Evolutionary conservation across 2,329 filamentous ascomycete genomes (phyloP).

Genomic region (Paraphoma sp.): DNA sequence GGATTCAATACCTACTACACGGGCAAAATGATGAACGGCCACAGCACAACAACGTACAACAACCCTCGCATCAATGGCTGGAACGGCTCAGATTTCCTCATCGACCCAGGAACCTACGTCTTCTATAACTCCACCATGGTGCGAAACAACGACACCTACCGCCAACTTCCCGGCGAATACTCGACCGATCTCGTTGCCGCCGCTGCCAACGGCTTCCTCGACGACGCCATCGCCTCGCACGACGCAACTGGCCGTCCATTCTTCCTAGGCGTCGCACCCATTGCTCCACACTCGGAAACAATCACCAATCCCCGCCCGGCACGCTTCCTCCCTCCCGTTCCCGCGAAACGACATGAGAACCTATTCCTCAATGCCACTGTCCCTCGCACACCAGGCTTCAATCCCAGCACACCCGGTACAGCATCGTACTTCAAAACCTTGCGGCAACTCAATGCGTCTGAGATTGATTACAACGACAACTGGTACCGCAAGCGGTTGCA

Average conservation of each 20-base stretch:
- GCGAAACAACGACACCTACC: conserved; percentile 63
- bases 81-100: conserved; percentile 60
- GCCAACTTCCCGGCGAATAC: conserved; percentile 63
- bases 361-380: conserved; percentile 67
- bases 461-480: conserved; percentile 60
- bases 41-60: conserved; percentile 67
- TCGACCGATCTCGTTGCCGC: conserved; percentile 65
- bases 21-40: conserved; percentile 75
- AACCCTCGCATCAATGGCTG: conserved; percentile 64
- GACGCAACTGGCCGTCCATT: conserved; percentile 61
- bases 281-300: conserved; percentile 64
- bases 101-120: conserved; percentile 72
- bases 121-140: conserved; percentile 72
- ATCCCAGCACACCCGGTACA: conserved; percentile 57
- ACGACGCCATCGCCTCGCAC: conserved; percentile 59
- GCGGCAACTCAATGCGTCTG: conserved; percentile 51
- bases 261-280: conserved; percentile 70
- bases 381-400: conserved; percentile 70
- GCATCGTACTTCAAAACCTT: conserved; percentile 29
- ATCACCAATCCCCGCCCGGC: conserved; percentile 4
- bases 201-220: conserved; percentile 66
- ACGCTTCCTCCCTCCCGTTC: conserved; percentile 61
- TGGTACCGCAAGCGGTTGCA: conserved; percentile 60
- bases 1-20: conserved; percentile 76
- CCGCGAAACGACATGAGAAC: conserved; percentile 66